Evolutionary conservation across 1,284 basidiomycete genomes (phyloP).

Genomic region (Rhodotorula sp.): DNA sequence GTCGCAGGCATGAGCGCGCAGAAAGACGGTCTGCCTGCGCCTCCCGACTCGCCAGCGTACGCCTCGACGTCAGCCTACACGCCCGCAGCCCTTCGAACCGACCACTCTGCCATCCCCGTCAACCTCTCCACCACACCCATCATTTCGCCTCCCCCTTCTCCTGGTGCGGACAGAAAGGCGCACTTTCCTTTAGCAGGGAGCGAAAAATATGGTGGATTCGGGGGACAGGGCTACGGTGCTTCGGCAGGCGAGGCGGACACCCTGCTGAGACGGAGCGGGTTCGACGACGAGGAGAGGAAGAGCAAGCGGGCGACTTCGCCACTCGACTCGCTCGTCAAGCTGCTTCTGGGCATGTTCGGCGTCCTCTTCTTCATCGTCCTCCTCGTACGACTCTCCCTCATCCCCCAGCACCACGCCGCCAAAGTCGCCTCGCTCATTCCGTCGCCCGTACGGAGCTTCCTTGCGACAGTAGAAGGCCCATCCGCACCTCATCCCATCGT

Average conservation of each 20-base stretch:
- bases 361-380: constrained; percentile 24
- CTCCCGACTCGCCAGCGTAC: not conserved
- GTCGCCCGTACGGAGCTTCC: constrained; percentile 28
- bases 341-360: constrained; percentile 22
- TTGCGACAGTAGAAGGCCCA: constrained; percentile 28
- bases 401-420: constrained; percentile 20
- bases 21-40: not conserved
- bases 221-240: not conserved
- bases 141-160: constrained; percentile 21
- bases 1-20: not conserved
- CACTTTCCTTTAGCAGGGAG: not conserved
- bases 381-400: constrained; percentile 23
- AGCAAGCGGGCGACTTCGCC: constrained; percentile 6
- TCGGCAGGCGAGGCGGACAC: constrained; percentile 56
- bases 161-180: not conserved
- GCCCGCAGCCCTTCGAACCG: constrained; percentile 4
- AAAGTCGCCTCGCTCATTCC: constrained; percentile 34
- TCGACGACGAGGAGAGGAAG: constrained; percentile 37
- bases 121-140: constrained; percentile 24
- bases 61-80: not conserved
- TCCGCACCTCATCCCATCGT: constrained; percentile 43
- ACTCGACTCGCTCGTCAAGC: constrained; percentile 15
- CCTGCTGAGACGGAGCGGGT: constrained; percentile 55
- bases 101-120: constrained; percentile 19
- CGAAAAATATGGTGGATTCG: constrained; percentile 27